Percentiles rank a stretch among this genome's conserved stretches.
Evolutionary conservation across 2,329 filamentous ascomycete genomes (phyloP).

Genomic region (Penicillium griseofulvum): DNA sequence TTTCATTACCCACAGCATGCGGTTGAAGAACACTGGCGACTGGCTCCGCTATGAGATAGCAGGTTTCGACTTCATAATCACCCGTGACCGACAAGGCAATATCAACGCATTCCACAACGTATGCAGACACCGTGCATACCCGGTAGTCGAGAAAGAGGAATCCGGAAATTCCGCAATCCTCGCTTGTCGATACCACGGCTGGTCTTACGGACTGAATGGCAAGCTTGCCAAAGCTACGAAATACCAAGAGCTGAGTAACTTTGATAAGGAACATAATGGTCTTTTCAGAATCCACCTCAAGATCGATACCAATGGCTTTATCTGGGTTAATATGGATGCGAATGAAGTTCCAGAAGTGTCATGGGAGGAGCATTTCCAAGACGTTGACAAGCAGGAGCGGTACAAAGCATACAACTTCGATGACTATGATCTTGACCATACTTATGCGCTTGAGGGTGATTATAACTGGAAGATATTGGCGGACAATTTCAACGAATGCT

Average conservation of each 20-base stretch:
- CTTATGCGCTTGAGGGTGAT: slow-evolving; percentile 21
- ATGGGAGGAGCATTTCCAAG: slow-evolving; percentile 22
- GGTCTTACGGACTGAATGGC: slow-evolving; percentile 25
- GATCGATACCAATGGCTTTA: slow-evolving; percentile 23
- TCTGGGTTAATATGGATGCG: slow-evolving; percentile 25
- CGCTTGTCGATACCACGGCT: slow-evolving; percentile 23
- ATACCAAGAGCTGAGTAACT: slow-evolving; percentile 15
- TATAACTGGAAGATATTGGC: slow-evolving; percentile 27
- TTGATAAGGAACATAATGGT: slow-evolving; percentile 21
- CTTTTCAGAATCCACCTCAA: slow-evolving; percentile 22
- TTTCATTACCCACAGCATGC: slow-evolving; percentile 24
- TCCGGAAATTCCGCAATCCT: slow-evolving; percentile 22
- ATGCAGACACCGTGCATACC: slow-evolving; percentile 23
- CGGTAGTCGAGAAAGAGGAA: slow-evolving; percentile 22
- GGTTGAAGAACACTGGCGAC: slow-evolving; percentile 20
- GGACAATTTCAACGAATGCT: slow-evolving; percentile 52
- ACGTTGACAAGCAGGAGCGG: slow-evolving; percentile 22
- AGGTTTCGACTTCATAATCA: slow-evolving; percentile 23
- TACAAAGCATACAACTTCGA: slow-evolving; percentile 23
- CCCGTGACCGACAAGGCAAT: slow-evolving; percentile 18
- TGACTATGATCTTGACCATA: slow-evolving; percentile 21
- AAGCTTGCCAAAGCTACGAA: slow-evolving; percentile 24
- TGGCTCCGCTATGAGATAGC: slow-evolving; percentile 25
- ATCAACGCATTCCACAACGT: slow-evolving; percentile 26
- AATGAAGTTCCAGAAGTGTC: slow-evolving; percentile 20